phyloP scores from a whole-genome alignment of 805 yeast species.

The Ogataea kodamae region DNA sequence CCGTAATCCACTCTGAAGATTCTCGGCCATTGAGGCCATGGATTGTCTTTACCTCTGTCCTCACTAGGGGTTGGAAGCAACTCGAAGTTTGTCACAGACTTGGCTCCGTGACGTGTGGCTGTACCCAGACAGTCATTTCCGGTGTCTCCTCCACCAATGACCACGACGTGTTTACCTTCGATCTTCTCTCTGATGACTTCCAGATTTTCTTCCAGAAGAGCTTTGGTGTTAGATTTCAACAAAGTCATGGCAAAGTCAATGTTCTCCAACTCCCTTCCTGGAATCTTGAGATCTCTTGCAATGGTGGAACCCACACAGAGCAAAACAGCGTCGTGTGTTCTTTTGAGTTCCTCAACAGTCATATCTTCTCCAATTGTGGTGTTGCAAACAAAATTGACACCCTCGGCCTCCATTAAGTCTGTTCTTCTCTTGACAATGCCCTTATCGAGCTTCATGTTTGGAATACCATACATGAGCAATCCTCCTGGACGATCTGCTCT shows the following conservation, averaged over 20 bases:
- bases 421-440: constrained; percentile 89
- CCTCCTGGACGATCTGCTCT: constrained; percentile 97
- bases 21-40: constrained; percentile 99
- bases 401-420: constrained; percentile 86
- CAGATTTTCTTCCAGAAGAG: constrained; percentile 76
- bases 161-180: constrained; percentile 87
- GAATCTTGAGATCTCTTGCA: constrained; percentile 91
- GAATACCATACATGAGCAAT: constrained; percentile 96
- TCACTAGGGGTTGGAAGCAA: constrained; percentile 88
- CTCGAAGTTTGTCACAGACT: constrained; percentile 90
- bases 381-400: constrained; percentile 72
- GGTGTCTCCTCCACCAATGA: constrained; percentile 99
- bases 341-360: constrained; percentile 63
- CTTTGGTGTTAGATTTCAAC: constrained; percentile 83
- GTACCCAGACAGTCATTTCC: constrained; percentile 99
- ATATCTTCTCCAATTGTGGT: constrained; percentile 84
- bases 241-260: constrained; percentile 94
- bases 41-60: constrained; percentile 86
- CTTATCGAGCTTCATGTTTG: constrained; percentile 97
- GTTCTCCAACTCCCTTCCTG: constrained; percentile 87
- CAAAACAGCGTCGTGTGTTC: constrained; percentile 74
- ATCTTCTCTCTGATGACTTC: constrained; percentile 69
- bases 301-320: constrained; percentile 94
- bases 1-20: constrained; percentile 97
- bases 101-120: constrained; percentile 94